Evolutionary conservation across 345 rosid genomes (phyloP).

Genomic region (Salix koriyanagi): DNA sequence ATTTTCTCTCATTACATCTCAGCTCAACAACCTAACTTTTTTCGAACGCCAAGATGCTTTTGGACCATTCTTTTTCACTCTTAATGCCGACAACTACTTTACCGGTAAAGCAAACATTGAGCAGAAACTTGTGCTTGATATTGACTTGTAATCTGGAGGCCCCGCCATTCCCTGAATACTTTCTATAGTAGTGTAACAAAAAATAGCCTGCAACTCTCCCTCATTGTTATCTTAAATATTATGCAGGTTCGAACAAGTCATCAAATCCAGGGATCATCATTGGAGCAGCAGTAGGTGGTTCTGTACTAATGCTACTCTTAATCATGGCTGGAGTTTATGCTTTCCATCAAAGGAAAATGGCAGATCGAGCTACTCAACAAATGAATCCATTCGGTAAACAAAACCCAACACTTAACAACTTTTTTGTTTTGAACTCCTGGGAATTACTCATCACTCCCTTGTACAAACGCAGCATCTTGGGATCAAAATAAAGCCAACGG

Average conservation of each 20-base stretch:
- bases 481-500: not conserved
- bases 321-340: constrained; percentile 2
- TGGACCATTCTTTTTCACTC: not conserved
- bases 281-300: constrained; percentile 9
- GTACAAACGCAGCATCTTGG: constrained; percentile 7
- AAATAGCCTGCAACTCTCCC: not conserved
- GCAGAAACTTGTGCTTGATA: not conserved
- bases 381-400: constrained; percentile 1
- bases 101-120: not conserved
- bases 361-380: not conserved
- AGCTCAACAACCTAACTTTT: not conserved
- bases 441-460: too few species aligned
- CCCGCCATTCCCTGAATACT: not conserved
- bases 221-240: not conserved
- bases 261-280: constrained; percentile 1
- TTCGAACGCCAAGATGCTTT: not conserved
- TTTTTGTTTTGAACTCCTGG: too few species aligned
- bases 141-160: not conserved
- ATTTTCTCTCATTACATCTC: not conserved
- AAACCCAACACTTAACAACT: not conserved
- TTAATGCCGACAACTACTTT: not conserved
- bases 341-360: constrained; percentile 7
- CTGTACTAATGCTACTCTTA: not conserved
- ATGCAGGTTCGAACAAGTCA: not conserved
- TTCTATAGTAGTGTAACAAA: not conserved